Percentiles rank a stretch among this genome's conserved stretches.
Conservation (phyloP, 306 rosid genomes). For the Cucurbita moschata region DNA sequence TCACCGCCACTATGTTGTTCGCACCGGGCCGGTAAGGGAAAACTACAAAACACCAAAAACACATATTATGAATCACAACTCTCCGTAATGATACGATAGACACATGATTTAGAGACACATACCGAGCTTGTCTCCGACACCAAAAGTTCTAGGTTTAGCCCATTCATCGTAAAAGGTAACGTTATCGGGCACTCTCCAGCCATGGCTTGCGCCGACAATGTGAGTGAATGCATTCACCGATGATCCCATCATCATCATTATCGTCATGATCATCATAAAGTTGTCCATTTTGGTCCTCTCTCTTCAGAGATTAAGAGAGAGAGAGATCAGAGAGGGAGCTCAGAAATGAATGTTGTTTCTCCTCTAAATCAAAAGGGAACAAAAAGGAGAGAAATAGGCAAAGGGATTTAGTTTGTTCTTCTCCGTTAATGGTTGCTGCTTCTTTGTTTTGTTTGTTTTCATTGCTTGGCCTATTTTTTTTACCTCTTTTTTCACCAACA, state of each 20-base stretch:
- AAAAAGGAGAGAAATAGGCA: constrained; percentile 2
- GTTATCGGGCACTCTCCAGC: constrained; percentile 47
- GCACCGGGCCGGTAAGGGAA: constrained; percentile 33
- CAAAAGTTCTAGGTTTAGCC: constrained; percentile 39
- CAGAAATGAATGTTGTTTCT: background rate
- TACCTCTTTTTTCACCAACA: background rate
- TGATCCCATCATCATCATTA: constrained; percentile 16
- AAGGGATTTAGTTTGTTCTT: background rate
- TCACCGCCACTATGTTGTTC: constrained; percentile 27
- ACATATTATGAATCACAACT: too few species aligned
- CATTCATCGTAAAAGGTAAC: constrained; percentile 24
- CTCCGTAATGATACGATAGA: too few species aligned
- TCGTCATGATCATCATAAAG: background rate
- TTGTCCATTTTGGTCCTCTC: constrained; percentile 17
- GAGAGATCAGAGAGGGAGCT: background rate
- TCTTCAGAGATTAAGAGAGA: background rate
- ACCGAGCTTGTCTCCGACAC: constrained; percentile 46
- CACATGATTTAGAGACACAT: too few species aligned
- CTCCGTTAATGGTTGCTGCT: background rate
- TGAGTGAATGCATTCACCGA: constrained; percentile 27
- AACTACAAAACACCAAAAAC: background rate
- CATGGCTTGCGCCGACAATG: constrained; percentile 44
- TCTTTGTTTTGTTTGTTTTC: background rate
- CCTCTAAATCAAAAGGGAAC: background rate
- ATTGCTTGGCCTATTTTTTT: background rate